Base-by-base conservation (phyloP, 345 rosid genomes). In the Salix koriyanagi region DNA sequence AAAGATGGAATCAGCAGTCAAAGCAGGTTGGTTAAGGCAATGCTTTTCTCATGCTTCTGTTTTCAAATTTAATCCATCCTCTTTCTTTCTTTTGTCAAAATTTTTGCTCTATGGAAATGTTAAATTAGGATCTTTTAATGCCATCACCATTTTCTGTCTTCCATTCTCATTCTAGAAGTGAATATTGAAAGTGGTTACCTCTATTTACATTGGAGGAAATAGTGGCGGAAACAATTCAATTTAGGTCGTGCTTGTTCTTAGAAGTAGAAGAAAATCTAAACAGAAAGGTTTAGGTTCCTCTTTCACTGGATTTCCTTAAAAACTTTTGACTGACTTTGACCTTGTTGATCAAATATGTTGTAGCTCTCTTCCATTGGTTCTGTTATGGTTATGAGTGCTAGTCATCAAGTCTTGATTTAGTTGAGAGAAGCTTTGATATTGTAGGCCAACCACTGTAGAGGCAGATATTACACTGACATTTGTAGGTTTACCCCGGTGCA, bases 1-100 rank as follows among this genome's bases (percentile, higher is more conserved):
- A 81, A 79, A 79, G 89, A 89, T 73, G 89, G 89, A 52, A 78
- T 64, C 76, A 80, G 68, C 36, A 60, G 80, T 34, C 30, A 65
- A 65, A 69, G 74, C 85, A 87, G 98, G 98, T 93, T 75, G 71
- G 87, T 78, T 32, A 71, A 72, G 65, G 34, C 25, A 71, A 67
- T 69, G 72, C 74, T 54, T 39, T 74, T 75, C 21, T 60, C 72
- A 58, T 62, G 65, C 73, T 72, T 25, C 23, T 67, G 61, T 61
- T 30, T 52, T 54, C 46, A 34, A 46, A 15, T 48, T 34, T 58
- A 58, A 58, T 58, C 28, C 11, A 15, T 67, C 18, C 10, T 69
- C 4, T 19, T 62, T 36, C 6, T 36, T 36, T 2, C 7, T 52
- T 16, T 65, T 30, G n/a, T 5, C 23, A 3, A 26, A 25, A 46